Evolutionary conservation across 2,329 filamentous ascomycete species (phyloP).

Genomic region (Berkeleyomyces basicola): DNA sequence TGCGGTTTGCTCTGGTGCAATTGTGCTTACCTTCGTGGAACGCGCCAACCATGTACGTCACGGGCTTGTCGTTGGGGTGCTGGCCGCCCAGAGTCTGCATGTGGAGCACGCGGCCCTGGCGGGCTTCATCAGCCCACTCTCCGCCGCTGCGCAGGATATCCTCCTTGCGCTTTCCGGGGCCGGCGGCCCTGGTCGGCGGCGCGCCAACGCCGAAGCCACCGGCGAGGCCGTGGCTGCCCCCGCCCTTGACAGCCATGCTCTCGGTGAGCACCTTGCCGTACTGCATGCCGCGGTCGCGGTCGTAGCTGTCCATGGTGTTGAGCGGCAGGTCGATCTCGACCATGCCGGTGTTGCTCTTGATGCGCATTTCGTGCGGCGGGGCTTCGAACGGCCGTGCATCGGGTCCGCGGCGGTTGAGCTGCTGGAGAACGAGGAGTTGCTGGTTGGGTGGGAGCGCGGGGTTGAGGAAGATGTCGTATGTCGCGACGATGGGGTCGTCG

Average conservation of each 20-base stretch:
- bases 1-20: neutral
- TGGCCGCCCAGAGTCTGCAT: conserved; percentile 78
- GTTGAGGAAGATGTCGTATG: conserved; percentile 78
- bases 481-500: conserved; percentile 52
- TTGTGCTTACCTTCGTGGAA: conserved; percentile 56
- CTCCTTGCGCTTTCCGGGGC: conserved; percentile 22
- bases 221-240: conserved; percentile 51
- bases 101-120: conserved; percentile 54
- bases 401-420: conserved; percentile 56
- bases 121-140: conserved; percentile 51
- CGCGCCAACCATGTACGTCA: conserved; percentile 83
- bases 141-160: conserved; percentile 24
- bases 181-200: conserved; percentile 21
- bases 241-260: conserved; percentile 39
- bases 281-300: conserved; percentile 62
- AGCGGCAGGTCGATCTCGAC: conserved; percentile 86
- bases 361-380: conserved; percentile 55
- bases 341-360: conserved; percentile 70
- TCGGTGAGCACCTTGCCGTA: conserved; percentile 65
- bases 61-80: conserved; percentile 49
- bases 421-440: conserved; percentile 71
- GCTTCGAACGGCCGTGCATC: conserved; percentile 38
- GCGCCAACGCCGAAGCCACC: conserved; percentile 54
- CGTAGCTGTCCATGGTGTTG: conserved; percentile 56
- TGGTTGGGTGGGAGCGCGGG: conserved; percentile 45